Base-by-base conservation (phyloP, 2,329 filamentous ascomycete species). In the Cladosporium velox region DNA sequence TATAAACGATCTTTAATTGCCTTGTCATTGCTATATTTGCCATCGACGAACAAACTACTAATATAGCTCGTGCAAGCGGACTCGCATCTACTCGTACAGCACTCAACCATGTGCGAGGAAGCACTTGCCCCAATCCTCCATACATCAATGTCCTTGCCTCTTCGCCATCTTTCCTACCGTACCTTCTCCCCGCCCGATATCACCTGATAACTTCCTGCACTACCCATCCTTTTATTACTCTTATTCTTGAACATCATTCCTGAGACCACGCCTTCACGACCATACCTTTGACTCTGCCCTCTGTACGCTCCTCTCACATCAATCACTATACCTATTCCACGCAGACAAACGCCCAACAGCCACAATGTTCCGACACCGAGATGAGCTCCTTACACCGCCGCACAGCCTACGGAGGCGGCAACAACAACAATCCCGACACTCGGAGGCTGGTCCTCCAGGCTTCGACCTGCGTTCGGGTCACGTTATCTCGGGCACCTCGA, bases 321-420 rank as follows among this genome's bases (percentile, higher is more conserved):
- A 57, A 34, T 57, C 55, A 57, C 18, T 47, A n/a, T 12, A 64
- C 61, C 61, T 64, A 64, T 57, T 60, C 34, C 44, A 41, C 64
- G 21, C 44, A 52, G 32, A 59, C 59, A 65, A 59, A 60, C 44
- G 51, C 61, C 34, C 8, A 54, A 12, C 35, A 54, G 44, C 21
- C 60, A 60, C 62, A 64, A 73, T 73, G 72, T 65, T 70, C 58
- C 72, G 62, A 59, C 68, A 67, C 62, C 67, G 67, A 65, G 65
- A 64, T 58, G 65, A 66, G 49, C 64, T 64, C 30, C 35, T 61
- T 15, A 59, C 59, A n/a, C 67, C 66, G 41, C 64, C 67, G 30
- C 62, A 60, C 2, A 63, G 61, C 69, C 69, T 68, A 44, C 65
- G 68, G 67, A 70, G 67, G 24, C 66, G 65, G 26, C 67, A 65